Evolutionary conservation across 1,284 basidiomycete species (phyloP).

Genomic region (Crucibulum parvulum): DNA sequence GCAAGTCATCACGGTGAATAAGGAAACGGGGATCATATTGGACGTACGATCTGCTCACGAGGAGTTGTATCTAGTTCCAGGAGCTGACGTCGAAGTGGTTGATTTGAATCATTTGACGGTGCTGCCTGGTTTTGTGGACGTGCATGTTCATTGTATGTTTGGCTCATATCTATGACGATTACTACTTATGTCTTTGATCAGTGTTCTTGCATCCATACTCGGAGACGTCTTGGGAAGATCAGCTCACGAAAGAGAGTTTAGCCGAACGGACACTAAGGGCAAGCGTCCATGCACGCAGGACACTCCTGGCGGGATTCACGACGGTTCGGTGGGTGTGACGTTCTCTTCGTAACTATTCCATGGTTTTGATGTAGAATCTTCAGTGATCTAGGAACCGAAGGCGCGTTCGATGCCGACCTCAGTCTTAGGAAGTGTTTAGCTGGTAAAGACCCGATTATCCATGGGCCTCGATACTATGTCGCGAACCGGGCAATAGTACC

Average conservation of each 20-base stretch:
- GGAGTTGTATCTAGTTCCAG: too few species aligned
- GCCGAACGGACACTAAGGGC: constrained; percentile 64
- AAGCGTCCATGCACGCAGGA: constrained; percentile 63
- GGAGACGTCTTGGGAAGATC: constrained; percentile 68
- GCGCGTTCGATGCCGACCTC: constrained; percentile 69
- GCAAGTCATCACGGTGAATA: constrained; percentile 48
- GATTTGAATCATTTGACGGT: constrained; percentile 61
- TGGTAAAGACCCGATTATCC: constrained; percentile 51
- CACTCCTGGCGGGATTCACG: constrained; percentile 71
- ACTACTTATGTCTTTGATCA: constrained; percentile 21
- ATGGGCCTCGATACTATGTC: constrained; percentile 71
- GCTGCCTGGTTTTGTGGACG: constrained; percentile 71
- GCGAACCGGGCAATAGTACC: constrained; percentile 67
- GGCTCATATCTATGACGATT: constrained; percentile 1
- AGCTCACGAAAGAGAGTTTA: constrained; percentile 64
- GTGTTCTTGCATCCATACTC: constrained; percentile 70
- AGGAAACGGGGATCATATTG: constrained; percentile 36
- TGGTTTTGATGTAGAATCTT: too few species aligned
- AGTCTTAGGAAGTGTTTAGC: constrained; percentile 62
- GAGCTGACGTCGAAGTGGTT: constrained; percentile 37
- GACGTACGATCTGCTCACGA: constrained; percentile 23
- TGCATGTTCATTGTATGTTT: constrained; percentile 67
- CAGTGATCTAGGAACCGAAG: constrained; percentile 73
- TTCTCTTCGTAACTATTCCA: not conserved
- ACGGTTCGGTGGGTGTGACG: constrained; percentile 57